Evolutionary conservation across 768 basidiomycete species (phyloP), one percentile per base, ranked within the genome.

Genomic region (Phylloporus rhodoxanthus): DNA sequence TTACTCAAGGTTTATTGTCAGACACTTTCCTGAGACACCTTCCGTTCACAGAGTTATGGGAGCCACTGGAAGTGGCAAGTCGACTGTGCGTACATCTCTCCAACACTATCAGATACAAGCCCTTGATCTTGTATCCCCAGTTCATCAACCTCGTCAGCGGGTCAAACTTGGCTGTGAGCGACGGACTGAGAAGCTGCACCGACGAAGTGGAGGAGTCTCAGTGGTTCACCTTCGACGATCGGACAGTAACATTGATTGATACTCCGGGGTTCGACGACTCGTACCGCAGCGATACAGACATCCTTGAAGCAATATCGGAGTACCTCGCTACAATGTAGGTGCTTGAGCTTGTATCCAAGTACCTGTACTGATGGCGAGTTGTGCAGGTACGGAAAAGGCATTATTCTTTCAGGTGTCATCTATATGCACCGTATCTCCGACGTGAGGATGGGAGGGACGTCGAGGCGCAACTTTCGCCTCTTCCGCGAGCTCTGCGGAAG

Each of bases 201-300:
- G 25, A 15, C 21, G 32, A 44, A 21, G 43, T 44, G 15, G 30
- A 44, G 32, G 32, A 32, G 9, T 44, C 30, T 1, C 19, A 30
- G 15, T 41, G 40, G 23, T 43, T 43, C 20, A 21, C 43, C 14
- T 23, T 44, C 13, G 20, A 44, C 5, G 17, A 33, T 10, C 13
- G 14, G 20, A 33, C 19, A 4, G 45, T 46, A 15, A 46, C 45
- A 7, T 15, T 46, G 34, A 28, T 46, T 20, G 45, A 46, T 28
- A 45, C 45, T 2, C 45, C 45, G n/a, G 45, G 45, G 3, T 46
- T 46, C 17, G 45, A 37, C 17, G 45, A 46, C 25, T 37, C 45
- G 11, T n/a, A 17, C 23, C 34, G 34, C 7, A 37, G 45, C 8
- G 45, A 37, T 19, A 45, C 45, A 4, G 45, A 46, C 13, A 46